A percentile compares a stretch with the other conserved stretches of the same genome.
Conservation (phyloP, 805 yeast species). For the Yamadazyma kitorensis region DNA sequence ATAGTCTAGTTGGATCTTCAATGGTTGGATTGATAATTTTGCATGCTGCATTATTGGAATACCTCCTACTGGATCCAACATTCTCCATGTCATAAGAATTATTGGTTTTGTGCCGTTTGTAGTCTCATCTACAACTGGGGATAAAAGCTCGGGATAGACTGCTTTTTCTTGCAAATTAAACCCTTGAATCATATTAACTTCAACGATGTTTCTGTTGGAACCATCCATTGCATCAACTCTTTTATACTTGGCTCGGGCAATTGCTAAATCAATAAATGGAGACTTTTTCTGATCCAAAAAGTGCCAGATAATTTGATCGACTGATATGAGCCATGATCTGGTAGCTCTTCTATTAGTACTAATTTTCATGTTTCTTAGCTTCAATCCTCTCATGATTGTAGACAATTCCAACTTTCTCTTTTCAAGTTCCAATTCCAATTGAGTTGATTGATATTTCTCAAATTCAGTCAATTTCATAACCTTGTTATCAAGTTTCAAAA, state of each 20-base stretch:
- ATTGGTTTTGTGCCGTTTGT: conserved; percentile 19
- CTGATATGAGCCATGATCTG: conserved; percentile 27
- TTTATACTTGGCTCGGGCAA: conserved; percentile 59
- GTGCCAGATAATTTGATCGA: conserved; percentile 72
- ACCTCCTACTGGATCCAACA: conserved; percentile 86
- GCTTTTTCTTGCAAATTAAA: conserved; percentile 59
- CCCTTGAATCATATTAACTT: conserved; percentile 63
- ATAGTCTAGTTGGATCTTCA: conserved; percentile 72
- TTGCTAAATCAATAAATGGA: conserved; percentile 68
- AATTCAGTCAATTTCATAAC: conserved; percentile 19
- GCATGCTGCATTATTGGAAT: conserved; percentile 73
- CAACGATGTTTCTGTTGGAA: conserved; percentile 59
- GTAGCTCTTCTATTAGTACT: conserved; percentile 19
- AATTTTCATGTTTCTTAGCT: conserved; percentile 20
- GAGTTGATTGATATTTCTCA: conserved; percentile 20
- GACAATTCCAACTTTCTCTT: conserved; percentile 31
- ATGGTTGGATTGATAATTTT: conserved; percentile 58
- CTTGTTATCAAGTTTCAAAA: conserved; percentile 38
- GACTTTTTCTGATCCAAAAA: conserved; percentile 56
- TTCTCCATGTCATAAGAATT: conserved; percentile 57
- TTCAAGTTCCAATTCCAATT: conserved; percentile 32
- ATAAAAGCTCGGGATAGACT: conserved; percentile 66
- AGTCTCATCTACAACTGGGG: conserved; percentile 37
- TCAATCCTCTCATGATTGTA: conserved; percentile 31
- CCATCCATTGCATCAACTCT: conserved; percentile 65